Evolutionary conservation across 495 filamentous ascomycete species (phyloP).

Genomic region (Hyaloscypha finlandica): DNA sequence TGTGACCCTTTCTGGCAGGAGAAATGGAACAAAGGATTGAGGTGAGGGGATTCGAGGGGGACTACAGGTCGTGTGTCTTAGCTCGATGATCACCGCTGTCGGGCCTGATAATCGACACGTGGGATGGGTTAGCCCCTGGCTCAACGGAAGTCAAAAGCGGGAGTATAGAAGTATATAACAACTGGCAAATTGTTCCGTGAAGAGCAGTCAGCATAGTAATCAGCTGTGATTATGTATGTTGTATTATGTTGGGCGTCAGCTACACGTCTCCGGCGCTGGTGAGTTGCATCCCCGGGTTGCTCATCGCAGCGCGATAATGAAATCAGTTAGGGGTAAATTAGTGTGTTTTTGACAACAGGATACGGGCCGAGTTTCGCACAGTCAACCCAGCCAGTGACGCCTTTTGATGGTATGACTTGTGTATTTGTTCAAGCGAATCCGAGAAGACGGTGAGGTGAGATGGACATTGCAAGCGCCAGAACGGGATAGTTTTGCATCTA

Average conservation of each 20-base stretch:
- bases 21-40: background rate
- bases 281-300: background rate
- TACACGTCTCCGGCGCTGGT: background rate
- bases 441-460: background rate
- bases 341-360: slow-evolving; percentile 4
- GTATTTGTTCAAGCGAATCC: background rate
- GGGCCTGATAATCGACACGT: slow-evolving; percentile 1
- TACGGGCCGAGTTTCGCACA: slow-evolving; percentile 8
- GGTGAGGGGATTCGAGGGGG: background rate
- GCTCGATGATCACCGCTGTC: background rate
- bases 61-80: background rate
- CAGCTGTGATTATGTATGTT: background rate
- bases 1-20: background rate
- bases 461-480: background rate
- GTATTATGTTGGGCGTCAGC: background rate
- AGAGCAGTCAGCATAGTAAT: background rate
- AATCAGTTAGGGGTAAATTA: slow-evolving; percentile 15
- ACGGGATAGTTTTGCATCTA: background rate
- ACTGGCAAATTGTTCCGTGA: background rate
- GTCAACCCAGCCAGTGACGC: slow-evolving; percentile 7
- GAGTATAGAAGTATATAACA: background rate
- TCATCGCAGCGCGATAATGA: slow-evolving; percentile 24
- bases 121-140: background rate
- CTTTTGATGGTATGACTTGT: no score
- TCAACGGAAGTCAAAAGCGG: background rate